Conservation (phyloP, 2,329 filamentous ascomycete species). For the Verticillium dahliae region DNA sequence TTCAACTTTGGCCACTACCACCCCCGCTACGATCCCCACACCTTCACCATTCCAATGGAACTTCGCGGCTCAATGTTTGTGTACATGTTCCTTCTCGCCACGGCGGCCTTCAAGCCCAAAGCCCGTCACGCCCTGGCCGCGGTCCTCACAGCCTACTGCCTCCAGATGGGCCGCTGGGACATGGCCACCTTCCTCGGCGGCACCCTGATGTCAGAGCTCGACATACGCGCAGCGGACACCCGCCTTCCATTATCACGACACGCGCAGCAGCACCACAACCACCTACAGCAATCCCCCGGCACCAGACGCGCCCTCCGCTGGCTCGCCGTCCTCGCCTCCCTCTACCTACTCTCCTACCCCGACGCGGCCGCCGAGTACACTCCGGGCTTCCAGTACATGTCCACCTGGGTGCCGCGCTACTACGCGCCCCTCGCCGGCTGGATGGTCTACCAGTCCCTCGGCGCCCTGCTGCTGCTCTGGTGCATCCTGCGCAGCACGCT, state of each 20-base stretch:
- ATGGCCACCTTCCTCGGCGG: slow-evolving; percentile 31
- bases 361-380: slow-evolving; percentile 30
- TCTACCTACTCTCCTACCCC: slow-evolving; percentile 32
- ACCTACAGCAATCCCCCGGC: too few species aligned
- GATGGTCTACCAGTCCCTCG: slow-evolving; percentile 32
- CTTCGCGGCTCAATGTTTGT: slow-evolving; percentile 32
- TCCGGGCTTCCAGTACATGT: slow-evolving; percentile 26
- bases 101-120: slow-evolving; percentile 25
- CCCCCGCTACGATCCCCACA: slow-evolving; percentile 32
- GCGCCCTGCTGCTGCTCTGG: slow-evolving; percentile 26
- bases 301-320: slow-evolving; percentile 15
- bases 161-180: slow-evolving; percentile 30
- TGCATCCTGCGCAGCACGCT: slow-evolving; percentile 25
- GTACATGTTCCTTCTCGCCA: slow-evolving; percentile 31
- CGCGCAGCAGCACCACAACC: slow-evolving; percentile 7
- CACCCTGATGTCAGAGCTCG: slow-evolving; percentile 27
- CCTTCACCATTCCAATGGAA: slow-evolving; percentile 34
- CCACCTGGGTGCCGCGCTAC: slow-evolving; percentile 25
- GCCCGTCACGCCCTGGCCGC: slow-evolving; percentile 24
- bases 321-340: slow-evolving; percentile 20
- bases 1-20: slow-evolving; percentile 32
- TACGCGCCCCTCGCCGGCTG: slow-evolving; percentile 27
- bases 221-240: slow-evolving; percentile 19
- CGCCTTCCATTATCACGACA: slow-evolving; percentile 8
- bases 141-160: slow-evolving; percentile 23